Percentiles rank a stretch among this genome's conserved stretches.
Conservation (phyloP, 331 rosid species). For the Malus hybrid region DNA sequence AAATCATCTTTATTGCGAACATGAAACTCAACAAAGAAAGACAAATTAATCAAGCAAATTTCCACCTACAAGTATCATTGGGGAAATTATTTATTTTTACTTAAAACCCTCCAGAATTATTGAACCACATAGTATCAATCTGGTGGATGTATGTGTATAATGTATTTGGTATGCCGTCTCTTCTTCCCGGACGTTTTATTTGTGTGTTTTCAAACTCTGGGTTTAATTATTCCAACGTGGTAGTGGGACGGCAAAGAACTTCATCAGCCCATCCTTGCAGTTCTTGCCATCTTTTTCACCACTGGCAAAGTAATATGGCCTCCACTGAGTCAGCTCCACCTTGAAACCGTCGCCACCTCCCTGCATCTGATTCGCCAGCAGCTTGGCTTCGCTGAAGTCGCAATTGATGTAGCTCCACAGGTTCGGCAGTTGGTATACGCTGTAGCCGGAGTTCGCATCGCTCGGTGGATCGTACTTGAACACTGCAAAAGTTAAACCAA, state of each 20-base stretch:
- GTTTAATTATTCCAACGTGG: conserved; percentile 6
- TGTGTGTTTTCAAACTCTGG: too few relatives aligned
- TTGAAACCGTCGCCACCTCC: conserved; percentile 24
- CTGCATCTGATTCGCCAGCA: conserved; percentile 3
- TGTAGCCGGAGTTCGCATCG: conserved; percentile 9
- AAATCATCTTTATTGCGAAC: too few relatives aligned
- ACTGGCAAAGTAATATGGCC: conserved; percentile 30
- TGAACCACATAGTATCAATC: too few relatives aligned
- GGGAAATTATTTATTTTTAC: too few relatives aligned
- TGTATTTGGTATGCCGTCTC: too few relatives aligned
- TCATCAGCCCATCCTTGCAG: conserved; percentile 22
- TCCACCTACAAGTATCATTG: too few relatives aligned
- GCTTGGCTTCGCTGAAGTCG: conserved; percentile 17
- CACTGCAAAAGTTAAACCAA: neutral
- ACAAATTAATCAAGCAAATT: too few relatives aligned
- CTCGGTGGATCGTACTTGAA: conserved; percentile 28
- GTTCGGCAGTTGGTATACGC: conserved; percentile 16
- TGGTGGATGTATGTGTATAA: too few relatives aligned
- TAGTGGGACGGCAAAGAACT: conserved; percentile 21
- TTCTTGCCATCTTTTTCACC: conserved; percentile 12
- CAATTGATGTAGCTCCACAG: conserved; percentile 17
- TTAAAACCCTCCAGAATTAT: too few relatives aligned
- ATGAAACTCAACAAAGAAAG: too few relatives aligned
- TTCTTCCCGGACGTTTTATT: too few relatives aligned
- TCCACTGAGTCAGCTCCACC: conserved; percentile 27